Evolutionary conservation across 192 early-diverging fungal species (phyloP).

Genomic region (Coemansia sp.): DNA sequence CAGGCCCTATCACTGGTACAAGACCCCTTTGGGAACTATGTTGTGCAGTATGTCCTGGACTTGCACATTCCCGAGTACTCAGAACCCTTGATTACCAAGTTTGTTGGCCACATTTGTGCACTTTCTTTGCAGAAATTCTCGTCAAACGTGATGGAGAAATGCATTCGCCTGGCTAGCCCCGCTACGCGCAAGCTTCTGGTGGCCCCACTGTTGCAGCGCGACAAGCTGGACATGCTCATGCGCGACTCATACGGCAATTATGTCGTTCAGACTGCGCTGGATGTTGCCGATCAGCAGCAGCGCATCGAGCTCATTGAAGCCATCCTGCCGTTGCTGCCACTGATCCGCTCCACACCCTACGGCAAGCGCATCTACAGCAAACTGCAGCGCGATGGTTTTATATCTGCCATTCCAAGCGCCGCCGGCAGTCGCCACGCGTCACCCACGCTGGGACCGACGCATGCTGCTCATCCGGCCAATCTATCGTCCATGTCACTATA

Average conservation of each 20-base stretch:
- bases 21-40: constrained; percentile 92
- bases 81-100: constrained; percentile 68
- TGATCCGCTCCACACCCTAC: constrained; percentile 84
- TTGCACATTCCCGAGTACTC: constrained; percentile 65
- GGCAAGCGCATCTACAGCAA: constrained; percentile 86
- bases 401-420: constrained; percentile 47
- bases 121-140: constrained; percentile 89
- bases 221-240: constrained; percentile 73
- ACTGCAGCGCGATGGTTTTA: constrained; percentile 59
- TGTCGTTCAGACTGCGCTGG: constrained; percentile 86
- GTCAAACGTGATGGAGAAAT: constrained; percentile 93
- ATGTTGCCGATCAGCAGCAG: constrained; percentile 74
- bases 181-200: constrained; percentile 70
- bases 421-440: constrained; percentile 49
- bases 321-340: constrained; percentile 74
- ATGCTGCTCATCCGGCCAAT: constrained; percentile 28
- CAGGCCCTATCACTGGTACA: constrained; percentile 76
- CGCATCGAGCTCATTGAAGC: constrained; percentile 72
- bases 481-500: constrained; percentile 41
- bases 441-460: constrained; percentile 45
- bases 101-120: constrained; percentile 72
- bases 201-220: constrained; percentile 71
- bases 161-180: constrained; percentile 75
- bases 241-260: constrained; percentile 89
- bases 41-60: constrained; percentile 89